phyloP scores from a whole-genome alignment of 768 basidiomycete species.

The Stropharia rugosoannulata region DNA sequence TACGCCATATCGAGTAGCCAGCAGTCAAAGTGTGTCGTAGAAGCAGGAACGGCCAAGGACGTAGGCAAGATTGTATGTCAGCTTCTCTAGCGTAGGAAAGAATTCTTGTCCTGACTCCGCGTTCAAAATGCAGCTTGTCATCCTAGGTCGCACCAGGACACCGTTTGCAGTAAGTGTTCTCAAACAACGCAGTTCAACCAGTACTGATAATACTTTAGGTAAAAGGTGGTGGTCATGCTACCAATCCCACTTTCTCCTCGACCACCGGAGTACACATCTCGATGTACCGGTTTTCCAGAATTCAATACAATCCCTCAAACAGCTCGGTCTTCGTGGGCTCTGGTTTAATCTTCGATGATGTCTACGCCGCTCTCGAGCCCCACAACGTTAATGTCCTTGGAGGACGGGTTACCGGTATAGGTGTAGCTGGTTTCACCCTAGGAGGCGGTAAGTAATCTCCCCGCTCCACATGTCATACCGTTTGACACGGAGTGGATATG shows the following conservation, averaged over 20 bases:
- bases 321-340: conserved; percentile 42
- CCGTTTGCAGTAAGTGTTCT: conserved; percentile 49
- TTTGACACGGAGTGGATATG: too few species aligned
- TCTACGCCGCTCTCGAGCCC: conserved; percentile 50
- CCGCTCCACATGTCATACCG: neutral
- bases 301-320: conserved; percentile 36
- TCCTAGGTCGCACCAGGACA: conserved; percentile 41
- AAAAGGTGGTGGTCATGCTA: conserved; percentile 59
- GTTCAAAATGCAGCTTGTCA: conserved; percentile 37
- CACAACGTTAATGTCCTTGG: conserved; percentile 55
- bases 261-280: conserved; percentile 59
- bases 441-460: conserved; percentile 48
- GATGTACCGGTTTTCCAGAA: conserved; percentile 47
- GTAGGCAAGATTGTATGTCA: conserved; percentile 46
- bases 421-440: conserved; percentile 57
- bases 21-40: conserved; percentile 50
- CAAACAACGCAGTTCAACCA: neutral
- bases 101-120: neutral
- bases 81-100: neutral
- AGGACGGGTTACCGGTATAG: conserved; percentile 56
- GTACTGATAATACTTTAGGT: conserved; percentile 33
- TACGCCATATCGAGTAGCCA: conserved; percentile 54
- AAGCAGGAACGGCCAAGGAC: conserved; percentile 54
- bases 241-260: conserved; percentile 58
- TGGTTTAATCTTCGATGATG: conserved; percentile 64